Percentiles rank a stretch among this genome's conserved stretches.
phyloP scores from a whole-genome alignment of 345 rosid genomes.

The Rubroshorea leprosula region DNA sequence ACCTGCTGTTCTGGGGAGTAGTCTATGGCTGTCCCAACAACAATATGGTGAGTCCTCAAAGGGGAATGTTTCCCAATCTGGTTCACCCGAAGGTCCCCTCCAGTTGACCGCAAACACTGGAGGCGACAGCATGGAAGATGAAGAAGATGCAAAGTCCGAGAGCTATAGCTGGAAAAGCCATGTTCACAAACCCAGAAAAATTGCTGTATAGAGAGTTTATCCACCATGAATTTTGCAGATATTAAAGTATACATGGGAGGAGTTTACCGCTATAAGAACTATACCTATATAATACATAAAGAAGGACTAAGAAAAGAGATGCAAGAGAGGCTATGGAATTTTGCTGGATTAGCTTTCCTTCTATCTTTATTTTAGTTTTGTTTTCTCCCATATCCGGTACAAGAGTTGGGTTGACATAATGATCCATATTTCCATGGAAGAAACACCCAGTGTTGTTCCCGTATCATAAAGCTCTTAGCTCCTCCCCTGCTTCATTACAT shows the following conservation, averaged over 20 bases:
- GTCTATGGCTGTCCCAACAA: slow-evolving; percentile 52
- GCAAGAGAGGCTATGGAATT: slow-evolving; percentile 28
- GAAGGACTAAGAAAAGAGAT: slow-evolving; percentile 29
- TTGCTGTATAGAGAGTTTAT: slow-evolving; percentile 44
- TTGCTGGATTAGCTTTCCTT: slow-evolving; percentile 51
- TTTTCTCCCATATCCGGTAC: slow-evolving; percentile 18
- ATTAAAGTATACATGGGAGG: slow-evolving; percentile 41
- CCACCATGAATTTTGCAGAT: slow-evolving; percentile 61
- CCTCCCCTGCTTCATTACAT: not conserved
- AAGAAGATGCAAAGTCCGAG: slow-evolving; percentile 73
- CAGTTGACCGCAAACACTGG: slow-evolving; percentile 50
- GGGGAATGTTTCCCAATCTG: slow-evolving; percentile 48
- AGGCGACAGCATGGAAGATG: slow-evolving; percentile 72
- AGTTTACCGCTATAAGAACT: slow-evolving; percentile 20
- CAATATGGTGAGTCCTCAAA: slow-evolving; percentile 46
- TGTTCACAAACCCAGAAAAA: slow-evolving; percentile 30
- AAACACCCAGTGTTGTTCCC: slow-evolving; percentile 12
- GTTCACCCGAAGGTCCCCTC: slow-evolving; percentile 83
- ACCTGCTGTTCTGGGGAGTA: slow-evolving; percentile 49
- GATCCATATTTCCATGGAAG: slow-evolving; percentile 31
- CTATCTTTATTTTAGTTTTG: slow-evolving; percentile 31
- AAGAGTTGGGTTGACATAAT: slow-evolving; percentile 17
- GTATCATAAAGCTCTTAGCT: slow-evolving; percentile 5
- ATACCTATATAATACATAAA: slow-evolving; percentile 27
- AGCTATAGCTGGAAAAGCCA: slow-evolving; percentile 57